phyloP scores from a whole-genome alignment of 768 basidiomycete genomes.

The Boletus rex-veris region DNA sequence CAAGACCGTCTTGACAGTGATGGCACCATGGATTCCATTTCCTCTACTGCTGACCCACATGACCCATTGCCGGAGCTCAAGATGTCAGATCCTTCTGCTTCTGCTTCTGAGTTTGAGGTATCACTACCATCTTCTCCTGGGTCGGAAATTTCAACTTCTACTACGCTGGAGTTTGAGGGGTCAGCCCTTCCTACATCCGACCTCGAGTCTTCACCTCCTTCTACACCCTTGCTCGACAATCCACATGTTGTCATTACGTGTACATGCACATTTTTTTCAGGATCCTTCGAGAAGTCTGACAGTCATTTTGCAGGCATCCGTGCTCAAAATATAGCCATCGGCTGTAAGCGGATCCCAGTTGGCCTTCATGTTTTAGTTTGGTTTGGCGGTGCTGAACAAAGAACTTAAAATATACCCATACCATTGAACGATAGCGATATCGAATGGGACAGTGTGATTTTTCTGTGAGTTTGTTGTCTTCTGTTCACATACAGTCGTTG shows the following conservation, averaged over 20 bases:
- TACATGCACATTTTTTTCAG: background rate
- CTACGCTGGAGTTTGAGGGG: background rate
- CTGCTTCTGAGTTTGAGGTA: too few species aligned
- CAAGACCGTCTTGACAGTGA: background rate
- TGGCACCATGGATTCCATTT: background rate
- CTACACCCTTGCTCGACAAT: background rate
- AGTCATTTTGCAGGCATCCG: background rate
- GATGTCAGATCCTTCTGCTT: too few species aligned
- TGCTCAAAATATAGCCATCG: background rate
- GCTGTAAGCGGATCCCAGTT: background rate
- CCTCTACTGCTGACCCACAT: background rate
- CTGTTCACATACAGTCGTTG: background rate
- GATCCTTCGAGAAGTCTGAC: background rate
- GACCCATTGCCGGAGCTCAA: background rate
- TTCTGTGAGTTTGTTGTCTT: background rate
- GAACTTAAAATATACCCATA: too few species aligned
- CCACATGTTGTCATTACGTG: background rate
- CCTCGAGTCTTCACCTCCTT: background rate
- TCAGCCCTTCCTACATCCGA: too few species aligned
- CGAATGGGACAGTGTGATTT: conserved; percentile 1
- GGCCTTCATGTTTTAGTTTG: background rate
- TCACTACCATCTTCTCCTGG: background rate
- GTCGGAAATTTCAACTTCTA: background rate
- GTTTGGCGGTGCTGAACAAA: background rate
- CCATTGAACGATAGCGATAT: background rate